A percentile compares a stretch with the other conserved stretches of the same genome.
Conservation (phyloP, 1,284 basidiomycete species). For the Violaceomyces palustris region DNA sequence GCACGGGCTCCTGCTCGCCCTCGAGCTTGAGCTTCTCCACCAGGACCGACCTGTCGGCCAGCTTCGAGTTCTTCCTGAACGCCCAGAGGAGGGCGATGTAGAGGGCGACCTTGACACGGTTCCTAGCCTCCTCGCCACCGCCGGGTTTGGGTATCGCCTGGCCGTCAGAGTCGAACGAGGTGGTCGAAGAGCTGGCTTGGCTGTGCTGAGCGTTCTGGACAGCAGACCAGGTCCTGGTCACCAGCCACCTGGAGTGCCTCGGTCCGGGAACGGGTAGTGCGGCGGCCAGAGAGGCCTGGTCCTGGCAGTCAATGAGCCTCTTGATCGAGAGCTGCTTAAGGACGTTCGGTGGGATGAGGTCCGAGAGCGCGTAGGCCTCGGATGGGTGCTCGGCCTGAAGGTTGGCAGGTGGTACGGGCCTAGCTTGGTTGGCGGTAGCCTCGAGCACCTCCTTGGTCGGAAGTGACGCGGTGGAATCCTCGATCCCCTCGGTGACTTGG, state of each 20-base stretch:
- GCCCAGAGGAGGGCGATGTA: slow-evolving; percentile 26
- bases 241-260: background rate
- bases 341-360: slow-evolving; percentile 34
- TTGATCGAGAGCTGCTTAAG: slow-evolving; percentile 27
- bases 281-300: background rate
- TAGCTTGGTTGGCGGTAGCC: slow-evolving; percentile 26
- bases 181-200: background rate
- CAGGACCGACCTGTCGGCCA: too few species aligned
- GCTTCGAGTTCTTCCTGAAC: slow-evolving; percentile 15
- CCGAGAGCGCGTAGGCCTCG: slow-evolving; percentile 40
- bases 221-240: background rate
- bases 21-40: slow-evolving; percentile 18
- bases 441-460: slow-evolving; percentile 33
- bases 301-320: slow-evolving; percentile 20
- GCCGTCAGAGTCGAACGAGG: slow-evolving; percentile 1
- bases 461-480: slow-evolving; percentile 23
- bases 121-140: slow-evolving; percentile 23
- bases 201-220: background rate
- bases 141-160: too few species aligned
- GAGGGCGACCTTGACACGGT: slow-evolving; percentile 26
- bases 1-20: slow-evolving; percentile 21
- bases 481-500: slow-evolving; percentile 42
- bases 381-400: slow-evolving; percentile 39
- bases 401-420: slow-evolving; percentile 43
- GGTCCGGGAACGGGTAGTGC: background rate